A percentile compares a stretch with the other conserved stretches of the same genome.
Evolutionary conservation across 805 yeast species (phyloP).

Genomic region (Isabelozyma rhagii): DNA sequence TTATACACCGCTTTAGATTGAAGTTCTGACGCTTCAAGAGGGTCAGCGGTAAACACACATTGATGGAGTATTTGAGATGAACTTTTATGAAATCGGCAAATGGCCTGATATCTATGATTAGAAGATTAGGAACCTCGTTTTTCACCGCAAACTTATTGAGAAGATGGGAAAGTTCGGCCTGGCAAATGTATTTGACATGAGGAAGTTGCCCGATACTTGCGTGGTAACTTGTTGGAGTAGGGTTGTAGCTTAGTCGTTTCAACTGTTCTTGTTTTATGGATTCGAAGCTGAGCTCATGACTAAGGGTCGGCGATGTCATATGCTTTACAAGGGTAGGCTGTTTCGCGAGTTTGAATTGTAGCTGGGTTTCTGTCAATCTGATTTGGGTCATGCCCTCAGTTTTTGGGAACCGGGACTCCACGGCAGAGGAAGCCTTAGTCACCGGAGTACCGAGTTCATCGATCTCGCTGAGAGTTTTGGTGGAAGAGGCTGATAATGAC

Average conservation of each 20-base stretch:
- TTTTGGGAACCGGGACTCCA: conserved; percentile 2
- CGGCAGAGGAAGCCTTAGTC: not conserved
- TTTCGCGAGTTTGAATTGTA: not conserved
- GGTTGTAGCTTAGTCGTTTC: conserved; percentile 17
- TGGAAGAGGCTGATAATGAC: conserved; percentile 6
- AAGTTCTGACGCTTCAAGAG: conserved; percentile 73
- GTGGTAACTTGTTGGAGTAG: conserved; percentile 11
- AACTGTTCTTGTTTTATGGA: conserved; percentile 17
- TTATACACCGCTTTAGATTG: conserved; percentile 58
- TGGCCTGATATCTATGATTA: conserved; percentile 79
- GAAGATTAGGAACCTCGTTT: conserved; percentile 5
- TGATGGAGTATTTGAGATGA: conserved; percentile 61
- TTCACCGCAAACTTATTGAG: not conserved
- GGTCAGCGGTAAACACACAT: conserved; percentile 88
- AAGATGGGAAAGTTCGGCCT: not conserved
- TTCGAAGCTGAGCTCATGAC: conserved; percentile 12
- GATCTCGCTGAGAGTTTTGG: conserved; percentile 4
- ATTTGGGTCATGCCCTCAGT: not conserved
- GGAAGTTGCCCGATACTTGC: conserved; percentile 18
- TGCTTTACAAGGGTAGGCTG: not conserved
- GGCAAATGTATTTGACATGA: not conserved
- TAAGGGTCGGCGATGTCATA: conserved; percentile 8
- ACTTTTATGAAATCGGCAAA: conserved; percentile 65
- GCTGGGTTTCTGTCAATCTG: not conserved
- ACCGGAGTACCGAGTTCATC: conserved; percentile 1